Evolutionary conservation across 441 rosid genomes (phyloP), one percentile per base, ranked within the genome.

Genomic region (Flueggea neowawraea): DNA sequence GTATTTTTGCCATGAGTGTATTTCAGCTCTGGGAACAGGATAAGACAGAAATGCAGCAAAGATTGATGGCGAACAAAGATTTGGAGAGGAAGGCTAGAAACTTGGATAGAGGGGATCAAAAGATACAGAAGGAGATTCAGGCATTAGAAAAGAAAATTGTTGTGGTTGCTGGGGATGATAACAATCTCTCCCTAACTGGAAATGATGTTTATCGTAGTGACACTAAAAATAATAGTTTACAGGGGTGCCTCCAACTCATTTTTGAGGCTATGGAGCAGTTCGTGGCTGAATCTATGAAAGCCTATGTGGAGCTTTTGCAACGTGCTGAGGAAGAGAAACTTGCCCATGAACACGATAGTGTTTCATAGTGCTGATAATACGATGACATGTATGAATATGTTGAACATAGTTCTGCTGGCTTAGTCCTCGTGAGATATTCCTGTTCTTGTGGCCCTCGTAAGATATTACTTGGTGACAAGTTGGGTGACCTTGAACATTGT

Each of bases 201-300:
- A 62, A 78, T 44, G 16, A 72, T 41, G 91, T 86, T 4, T 86
- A 83, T 65, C 95, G 81, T 71, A 88, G 90, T 22, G 97, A 88
- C 64, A 80, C 93, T 33, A 85, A 83, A 52, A 84, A 63, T 36
- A 74, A 66, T 48, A 86, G 83, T 76, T 68, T 95, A 50, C 96
- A 88, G 72, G 86, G 81, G 31, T 80, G 88, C 60, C 75, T 95
- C 70, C 92, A 82, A 55, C 60, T 75, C 39, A 84, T 88, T 60
- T 95, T 91, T 45, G 95, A 86, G 76, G 96, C 98, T 44, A 83
- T 95, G 97, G 97, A 91, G 78, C 86, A 73, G 70, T 95, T 91
- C 75, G 73, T 77, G 41, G 82, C 78, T 3, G 84, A 84, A 55
- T 89, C 90, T 7, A 31, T 75, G 75, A 86, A 82, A 70, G 91